These are phyloP conservation scores for Thraustotheca clavata DNA, from an alignment of 352 stramenopile genomes.

Conservation along the genomic window DNA sequence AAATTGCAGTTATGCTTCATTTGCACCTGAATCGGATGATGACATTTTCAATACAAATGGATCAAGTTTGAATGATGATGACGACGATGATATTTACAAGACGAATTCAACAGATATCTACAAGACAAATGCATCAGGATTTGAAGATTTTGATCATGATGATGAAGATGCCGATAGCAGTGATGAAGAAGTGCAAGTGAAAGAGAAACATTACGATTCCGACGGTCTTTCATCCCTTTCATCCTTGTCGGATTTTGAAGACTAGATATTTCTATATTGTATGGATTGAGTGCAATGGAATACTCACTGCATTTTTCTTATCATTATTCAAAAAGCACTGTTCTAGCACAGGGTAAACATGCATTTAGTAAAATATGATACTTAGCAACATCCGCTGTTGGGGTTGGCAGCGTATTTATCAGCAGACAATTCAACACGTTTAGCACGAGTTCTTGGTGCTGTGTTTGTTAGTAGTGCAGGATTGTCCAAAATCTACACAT, in stretches of 20 bases:
- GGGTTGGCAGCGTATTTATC: slow-evolving; percentile 34
- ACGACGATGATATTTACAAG: slow-evolving; percentile 1
- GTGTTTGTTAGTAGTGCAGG: slow-evolving; percentile 84
- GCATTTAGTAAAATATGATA: too few relatives aligned
- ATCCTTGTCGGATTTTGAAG: slow-evolving; percentile 14
- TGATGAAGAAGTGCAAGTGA: not conserved
- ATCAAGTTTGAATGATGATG: slow-evolving; percentile 3
- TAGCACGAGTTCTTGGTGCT: slow-evolving; percentile 51
- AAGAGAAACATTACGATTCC: slow-evolving; percentile 9
- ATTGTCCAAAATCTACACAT: slow-evolving; percentile 83
- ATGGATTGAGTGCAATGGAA: too few relatives aligned
- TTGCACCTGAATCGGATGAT: too few relatives aligned
- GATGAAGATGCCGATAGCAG: not conserved
- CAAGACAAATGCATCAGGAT: not conserved
- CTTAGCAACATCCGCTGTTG: slow-evolving; percentile 48
- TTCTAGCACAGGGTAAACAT: too few relatives aligned
- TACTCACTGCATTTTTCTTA: too few relatives aligned
- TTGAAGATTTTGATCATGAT: not conserved
- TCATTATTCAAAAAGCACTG: too few relatives aligned
- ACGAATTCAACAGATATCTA: not conserved
- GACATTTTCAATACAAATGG: not conserved
- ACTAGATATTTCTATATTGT: not conserved
- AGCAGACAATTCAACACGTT: slow-evolving; percentile 45
- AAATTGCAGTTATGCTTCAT: too few relatives aligned
- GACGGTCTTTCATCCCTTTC: slow-evolving; percentile 12